phyloP scores from a whole-genome alignment of 2,329 filamentous ascomycete genomes.

The Nigrograna mackinnonii region DNA sequence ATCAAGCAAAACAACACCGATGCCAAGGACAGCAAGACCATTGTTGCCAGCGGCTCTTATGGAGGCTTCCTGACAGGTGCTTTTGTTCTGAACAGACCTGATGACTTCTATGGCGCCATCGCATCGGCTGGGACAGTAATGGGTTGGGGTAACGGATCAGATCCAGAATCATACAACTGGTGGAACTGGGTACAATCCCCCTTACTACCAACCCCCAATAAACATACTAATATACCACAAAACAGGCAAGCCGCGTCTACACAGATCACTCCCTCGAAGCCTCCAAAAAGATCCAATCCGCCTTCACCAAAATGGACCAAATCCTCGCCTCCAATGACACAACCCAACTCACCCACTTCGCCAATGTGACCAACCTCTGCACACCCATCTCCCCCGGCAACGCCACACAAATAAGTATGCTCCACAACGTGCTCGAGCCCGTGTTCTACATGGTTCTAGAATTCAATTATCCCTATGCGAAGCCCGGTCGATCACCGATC shows the following conservation, averaged over 20 bases:
- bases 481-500: constrained; percentile 2
- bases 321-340: neutral
- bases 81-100: constrained; percentile 3
- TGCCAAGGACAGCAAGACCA: constrained; percentile 1
- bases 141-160: constrained; percentile 1
- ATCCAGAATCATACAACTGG: constrained; percentile 3
- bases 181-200: constrained; percentile 4
- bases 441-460: constrained; percentile 3
- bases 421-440: neutral
- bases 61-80: constrained; percentile 5
- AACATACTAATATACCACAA: too few relatives aligned
- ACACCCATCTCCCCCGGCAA: constrained; percentile 2
- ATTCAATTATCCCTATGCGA: constrained; percentile 3
- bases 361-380: constrained; percentile 1
- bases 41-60: constrained; percentile 6
- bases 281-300: neutral
- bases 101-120: neutral
- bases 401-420: neutral
- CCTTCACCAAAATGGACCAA: neutral
- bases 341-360: neutral
- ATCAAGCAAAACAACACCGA: constrained; percentile 1
- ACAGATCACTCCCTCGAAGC: neutral
- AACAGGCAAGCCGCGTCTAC: constrained; percentile 1
- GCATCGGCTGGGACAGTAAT: constrained; percentile 2
- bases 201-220: too few relatives aligned